These are phyloP conservation scores for Aspergillus alliaceus DNA, from an alignment of 2,329 filamentous ascomycete species.

Conservation along the genomic window DNA sequence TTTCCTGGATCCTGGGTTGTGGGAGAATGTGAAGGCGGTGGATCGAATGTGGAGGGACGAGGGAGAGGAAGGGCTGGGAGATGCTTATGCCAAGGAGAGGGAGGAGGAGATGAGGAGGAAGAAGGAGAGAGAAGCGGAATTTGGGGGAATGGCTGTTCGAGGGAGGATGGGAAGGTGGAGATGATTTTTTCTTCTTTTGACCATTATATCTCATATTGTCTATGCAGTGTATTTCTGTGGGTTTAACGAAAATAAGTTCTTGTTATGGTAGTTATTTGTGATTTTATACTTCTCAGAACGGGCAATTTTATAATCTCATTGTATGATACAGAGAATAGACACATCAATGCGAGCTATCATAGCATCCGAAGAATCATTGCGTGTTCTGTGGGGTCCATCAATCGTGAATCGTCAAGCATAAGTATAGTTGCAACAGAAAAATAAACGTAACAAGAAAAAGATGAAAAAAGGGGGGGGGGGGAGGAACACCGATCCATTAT, in stretches of 20 bases:
- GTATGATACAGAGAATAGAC: conserved; percentile 4
- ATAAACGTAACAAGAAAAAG: conserved; percentile 7
- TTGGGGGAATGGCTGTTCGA: conserved; percentile 35
- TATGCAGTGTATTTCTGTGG: not conserved
- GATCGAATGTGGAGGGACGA: conserved; percentile 1
- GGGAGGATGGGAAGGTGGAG: conserved; percentile 20
- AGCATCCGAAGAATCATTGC: not conserved
- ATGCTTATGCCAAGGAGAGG: conserved; percentile 7
- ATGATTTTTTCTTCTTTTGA: not conserved
- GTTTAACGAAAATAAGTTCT: not conserved
- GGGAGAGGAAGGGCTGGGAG: not conserved
- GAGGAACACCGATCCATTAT: conserved; percentile 4
- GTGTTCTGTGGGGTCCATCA: conserved; percentile 5
- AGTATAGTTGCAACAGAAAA: not conserved
- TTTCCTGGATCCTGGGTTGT: conserved; percentile 38
- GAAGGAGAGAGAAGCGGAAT: conserved; percentile 28
- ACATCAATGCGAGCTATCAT: not conserved
- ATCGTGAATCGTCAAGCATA: conserved; percentile 6
- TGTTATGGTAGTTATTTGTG: not conserved
- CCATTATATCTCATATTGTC: not conserved
- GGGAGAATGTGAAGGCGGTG: conserved; percentile 27
- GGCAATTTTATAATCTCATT: not conserved
- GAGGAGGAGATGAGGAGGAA: conserved; percentile 19
- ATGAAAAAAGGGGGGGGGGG: conserved; percentile 7
- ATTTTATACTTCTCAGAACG: not conserved